phyloP scores from a whole-genome alignment of 805 yeast species.

The Zygotorulaspora chibaensis region DNA sequence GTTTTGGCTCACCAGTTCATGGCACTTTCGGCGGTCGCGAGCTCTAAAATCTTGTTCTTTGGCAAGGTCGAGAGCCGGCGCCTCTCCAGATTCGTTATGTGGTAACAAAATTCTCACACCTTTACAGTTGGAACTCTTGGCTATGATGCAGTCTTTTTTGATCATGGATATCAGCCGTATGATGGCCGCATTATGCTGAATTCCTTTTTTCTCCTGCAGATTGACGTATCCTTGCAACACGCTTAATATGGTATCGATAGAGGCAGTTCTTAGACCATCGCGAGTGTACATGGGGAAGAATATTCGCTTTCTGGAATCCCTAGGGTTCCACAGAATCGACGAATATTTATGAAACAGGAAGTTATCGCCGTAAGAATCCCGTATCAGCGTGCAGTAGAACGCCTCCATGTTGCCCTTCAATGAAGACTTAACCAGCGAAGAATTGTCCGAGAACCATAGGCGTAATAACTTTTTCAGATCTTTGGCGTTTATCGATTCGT shows the following conservation, averaged over 20 bases:
- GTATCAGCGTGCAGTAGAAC: slow-evolving; percentile 20
- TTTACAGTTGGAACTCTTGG: background rate
- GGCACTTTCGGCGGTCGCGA: slow-evolving; percentile 14
- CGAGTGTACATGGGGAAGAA: slow-evolving; percentile 16
- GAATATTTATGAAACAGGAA: slow-evolving; percentile 22
- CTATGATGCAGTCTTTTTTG: slow-evolving; percentile 22
- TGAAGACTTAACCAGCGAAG: slow-evolving; percentile 12
- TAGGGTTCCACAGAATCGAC: slow-evolving; percentile 23
- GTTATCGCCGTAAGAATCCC: slow-evolving; percentile 22
- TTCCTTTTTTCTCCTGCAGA: slow-evolving; percentile 11
- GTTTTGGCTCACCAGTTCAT: slow-evolving; percentile 16
- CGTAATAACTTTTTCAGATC: slow-evolving; percentile 22
- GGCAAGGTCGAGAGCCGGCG: background rate
- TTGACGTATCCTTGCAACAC: slow-evolving; percentile 21
- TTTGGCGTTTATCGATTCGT: slow-evolving; percentile 13
- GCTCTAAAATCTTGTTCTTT: background rate
- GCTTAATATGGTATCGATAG: slow-evolving; percentile 24
- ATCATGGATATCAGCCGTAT: slow-evolving; percentile 27
- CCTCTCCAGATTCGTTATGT: slow-evolving; percentile 8
- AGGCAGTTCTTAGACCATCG: slow-evolving; percentile 12
- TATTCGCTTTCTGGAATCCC: slow-evolving; percentile 13
- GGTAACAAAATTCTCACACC: slow-evolving; percentile 18
- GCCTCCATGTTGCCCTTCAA: slow-evolving; percentile 15
- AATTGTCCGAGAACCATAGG: slow-evolving; percentile 31
- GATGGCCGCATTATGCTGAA: slow-evolving; percentile 19